A percentile compares a stretch with the other conserved stretches of the same genome.
phyloP scores from a whole-genome alignment of 78 protist genomes.

The Guillardia theta region DNA sequence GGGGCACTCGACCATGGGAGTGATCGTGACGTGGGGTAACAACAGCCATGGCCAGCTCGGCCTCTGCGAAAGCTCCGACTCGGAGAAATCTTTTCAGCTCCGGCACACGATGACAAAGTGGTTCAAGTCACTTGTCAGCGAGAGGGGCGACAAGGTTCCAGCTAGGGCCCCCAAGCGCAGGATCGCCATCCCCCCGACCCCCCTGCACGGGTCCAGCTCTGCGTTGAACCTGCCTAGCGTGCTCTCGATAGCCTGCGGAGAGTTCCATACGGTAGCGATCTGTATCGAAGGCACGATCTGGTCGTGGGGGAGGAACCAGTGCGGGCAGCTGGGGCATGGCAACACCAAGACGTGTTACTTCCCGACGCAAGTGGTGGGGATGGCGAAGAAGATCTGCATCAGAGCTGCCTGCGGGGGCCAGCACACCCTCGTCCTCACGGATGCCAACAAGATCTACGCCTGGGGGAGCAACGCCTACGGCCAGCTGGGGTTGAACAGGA shows the following conservation, averaged over 20 bases:
- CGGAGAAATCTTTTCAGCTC: too few species aligned
- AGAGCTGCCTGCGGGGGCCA: neutral
- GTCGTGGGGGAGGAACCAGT: constrained; percentile 5
- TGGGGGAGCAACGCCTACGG: constrained; percentile 5
- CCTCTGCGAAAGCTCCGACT: neutral
- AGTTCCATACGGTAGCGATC: neutral
- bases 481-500: neutral
- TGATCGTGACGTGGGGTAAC: neutral
- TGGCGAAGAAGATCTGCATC: constrained; percentile 34
- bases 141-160: too few species aligned
- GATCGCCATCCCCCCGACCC: too few species aligned
- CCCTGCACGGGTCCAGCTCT: too few species aligned
- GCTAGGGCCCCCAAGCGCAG: too few species aligned
- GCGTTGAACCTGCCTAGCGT: neutral
- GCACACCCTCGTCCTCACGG: constrained; percentile 20
- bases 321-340: constrained; percentile 31
- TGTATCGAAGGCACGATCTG: neutral
- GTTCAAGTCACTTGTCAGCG: too few species aligned
- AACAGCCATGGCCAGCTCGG: constrained; percentile 1
- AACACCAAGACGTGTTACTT: neutral
- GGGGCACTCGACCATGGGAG: neutral
- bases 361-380: neutral
- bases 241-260: neutral
- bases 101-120: too few species aligned
- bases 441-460: neutral